A percentile compares a stretch with the other conserved stretches of the same genome.
Evolutionary conservation across 2,329 filamentous ascomycete species (phyloP).

Genomic region (Pseudogymnoascus sp.): DNA sequence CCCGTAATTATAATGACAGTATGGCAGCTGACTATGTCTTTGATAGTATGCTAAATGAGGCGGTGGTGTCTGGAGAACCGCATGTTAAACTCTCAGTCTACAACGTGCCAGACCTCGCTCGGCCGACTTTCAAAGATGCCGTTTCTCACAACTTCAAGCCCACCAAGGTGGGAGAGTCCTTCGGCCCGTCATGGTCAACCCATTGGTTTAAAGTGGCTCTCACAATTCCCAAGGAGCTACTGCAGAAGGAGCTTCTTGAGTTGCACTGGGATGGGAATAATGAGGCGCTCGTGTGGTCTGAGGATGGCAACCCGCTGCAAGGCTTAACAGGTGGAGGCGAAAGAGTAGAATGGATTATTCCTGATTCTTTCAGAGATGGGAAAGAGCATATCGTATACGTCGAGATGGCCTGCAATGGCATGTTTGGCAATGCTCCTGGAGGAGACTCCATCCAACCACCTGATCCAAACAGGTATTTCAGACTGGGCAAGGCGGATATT

Average conservation of each 20-base stretch:
- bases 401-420: conserved; percentile 97
- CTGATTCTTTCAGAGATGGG: conserved; percentile 72
- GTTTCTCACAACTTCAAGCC: conserved; percentile 65
- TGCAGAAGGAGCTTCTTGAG: conserved; percentile 75
- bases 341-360: conserved; percentile 84
- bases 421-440: conserved; percentile 88
- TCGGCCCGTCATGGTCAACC: conserved; percentile 94
- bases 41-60: conserved; percentile 65
- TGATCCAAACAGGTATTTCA: conserved; percentile 73
- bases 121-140: conserved; percentile 83
- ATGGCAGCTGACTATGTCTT: conserved; percentile 11
- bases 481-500: conserved; percentile 71
- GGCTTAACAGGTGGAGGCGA: conserved; percentile 87
- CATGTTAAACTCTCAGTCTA: conserved; percentile 82
- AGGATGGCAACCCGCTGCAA: conserved; percentile 83
- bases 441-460: conserved; percentile 87
- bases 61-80: conserved; percentile 56
- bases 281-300: conserved; percentile 89
- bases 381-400: conserved; percentile 87
- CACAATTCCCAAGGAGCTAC: conserved; percentile 66
- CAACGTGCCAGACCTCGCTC: conserved; percentile 68
- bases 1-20: conserved; percentile 14
- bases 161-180: conserved; percentile 67
- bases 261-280: conserved; percentile 94
- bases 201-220: conserved; percentile 92